These are phyloP conservation scores for Sarocladium strictum DNA, from an alignment of 2,329 filamentous ascomycete genomes.

Conservation along the genomic window DNA sequence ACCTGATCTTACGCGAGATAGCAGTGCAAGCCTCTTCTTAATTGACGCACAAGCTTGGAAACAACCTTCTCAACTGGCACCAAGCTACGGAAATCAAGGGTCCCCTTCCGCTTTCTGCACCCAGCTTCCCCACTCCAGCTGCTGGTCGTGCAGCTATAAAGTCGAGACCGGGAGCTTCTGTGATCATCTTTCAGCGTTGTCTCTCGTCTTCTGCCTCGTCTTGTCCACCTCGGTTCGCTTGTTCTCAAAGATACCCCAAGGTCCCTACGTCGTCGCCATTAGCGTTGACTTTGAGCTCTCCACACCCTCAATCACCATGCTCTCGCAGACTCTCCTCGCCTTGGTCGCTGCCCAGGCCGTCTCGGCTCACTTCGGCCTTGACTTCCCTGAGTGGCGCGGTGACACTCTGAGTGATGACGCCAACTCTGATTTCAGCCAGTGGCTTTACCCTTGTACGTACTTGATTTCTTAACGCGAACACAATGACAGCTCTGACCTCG, in stretches of 20 bases:
- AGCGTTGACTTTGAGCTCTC: slow-evolving; percentile 20
- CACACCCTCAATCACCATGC: slow-evolving; percentile 18
- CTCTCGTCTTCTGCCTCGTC: neutral
- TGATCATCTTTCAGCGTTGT: neutral
- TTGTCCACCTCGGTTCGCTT: neutral
- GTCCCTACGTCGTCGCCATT: slow-evolving; percentile 7
- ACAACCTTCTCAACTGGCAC: slow-evolving; percentile 3
- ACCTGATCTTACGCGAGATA: neutral
- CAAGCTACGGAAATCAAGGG: neutral
- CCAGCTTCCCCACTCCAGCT: neutral
- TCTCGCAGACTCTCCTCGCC: slow-evolving; percentile 24
- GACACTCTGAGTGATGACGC: slow-evolving; percentile 35
- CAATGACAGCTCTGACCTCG: neutral
- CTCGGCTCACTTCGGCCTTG: slow-evolving; percentile 42
- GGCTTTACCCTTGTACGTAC: slow-evolving; percentile 42
- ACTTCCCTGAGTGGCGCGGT: slow-evolving; percentile 42
- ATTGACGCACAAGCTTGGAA: neutral
- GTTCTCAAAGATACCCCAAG: neutral
- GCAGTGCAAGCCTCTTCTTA: slow-evolving; percentile 1
- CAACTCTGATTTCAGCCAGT: slow-evolving; percentile 39
- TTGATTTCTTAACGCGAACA: neutral
- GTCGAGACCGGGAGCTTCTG: neutral
- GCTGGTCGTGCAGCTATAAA: neutral
- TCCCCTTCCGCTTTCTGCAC: neutral
- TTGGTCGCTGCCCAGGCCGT: slow-evolving; percentile 30